Evolutionary conservation across 768 basidiomycete genomes (phyloP).

Genomic region (Psilocybe sp.): DNA sequence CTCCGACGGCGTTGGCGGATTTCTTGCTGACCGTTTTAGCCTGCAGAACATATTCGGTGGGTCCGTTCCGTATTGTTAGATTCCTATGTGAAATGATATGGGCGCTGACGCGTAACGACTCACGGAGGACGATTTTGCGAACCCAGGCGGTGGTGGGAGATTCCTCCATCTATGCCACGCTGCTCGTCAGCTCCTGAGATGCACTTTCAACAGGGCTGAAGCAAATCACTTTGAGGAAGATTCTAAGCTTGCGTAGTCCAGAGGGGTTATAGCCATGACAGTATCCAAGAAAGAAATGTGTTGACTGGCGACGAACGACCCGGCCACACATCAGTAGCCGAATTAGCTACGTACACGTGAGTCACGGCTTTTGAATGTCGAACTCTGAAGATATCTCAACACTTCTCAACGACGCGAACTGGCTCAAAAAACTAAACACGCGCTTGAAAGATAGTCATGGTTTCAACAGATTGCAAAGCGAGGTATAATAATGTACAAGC

Average conservation of each 20-base stretch:
- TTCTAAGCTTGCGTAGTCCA: conserved; percentile 42
- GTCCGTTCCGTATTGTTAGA: neutral
- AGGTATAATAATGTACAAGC: conserved; percentile 8
- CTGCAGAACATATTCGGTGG: conserved; percentile 25
- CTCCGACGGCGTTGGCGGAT: conserved; percentile 33
- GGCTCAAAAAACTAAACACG: too few species aligned
- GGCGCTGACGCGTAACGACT: conserved; percentile 20
- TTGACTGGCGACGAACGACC: too few species aligned
- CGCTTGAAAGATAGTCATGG: too few species aligned
- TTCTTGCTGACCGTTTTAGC: conserved; percentile 36
- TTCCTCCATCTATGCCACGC: conserved; percentile 51
- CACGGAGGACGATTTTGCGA: conserved; percentile 41
- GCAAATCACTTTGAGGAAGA: conserved; percentile 30
- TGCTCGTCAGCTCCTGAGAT: neutral
- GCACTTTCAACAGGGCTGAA: neutral
- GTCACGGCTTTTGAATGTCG: too few species aligned
- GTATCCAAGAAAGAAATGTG: neutral
- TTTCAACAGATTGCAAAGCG: neutral
- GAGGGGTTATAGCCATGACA: conserved; percentile 17
- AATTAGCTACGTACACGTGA: too few species aligned
- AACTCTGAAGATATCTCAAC: too few species aligned
- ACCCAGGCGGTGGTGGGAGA: conserved; percentile 68
- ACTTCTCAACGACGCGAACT: too few species aligned
- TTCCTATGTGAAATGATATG: conserved; percentile 5
- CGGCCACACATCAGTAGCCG: too few species aligned